A percentile compares a stretch with the other conserved stretches of the same genome.
Conservation (phyloP, 768 basidiomycete species). For the Auriscalpium microsporum region DNA sequence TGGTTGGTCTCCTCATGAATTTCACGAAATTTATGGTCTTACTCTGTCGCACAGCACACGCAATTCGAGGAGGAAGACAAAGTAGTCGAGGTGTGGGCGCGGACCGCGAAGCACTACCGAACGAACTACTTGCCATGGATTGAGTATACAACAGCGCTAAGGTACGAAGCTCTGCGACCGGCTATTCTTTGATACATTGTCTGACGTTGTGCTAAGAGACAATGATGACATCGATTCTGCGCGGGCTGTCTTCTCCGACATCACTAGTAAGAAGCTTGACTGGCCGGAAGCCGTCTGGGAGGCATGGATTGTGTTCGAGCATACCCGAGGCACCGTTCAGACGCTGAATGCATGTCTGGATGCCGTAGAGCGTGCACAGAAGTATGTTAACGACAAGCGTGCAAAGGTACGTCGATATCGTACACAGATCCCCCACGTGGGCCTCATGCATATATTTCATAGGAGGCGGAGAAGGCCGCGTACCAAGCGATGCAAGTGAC, state of each 20-base stretch:
- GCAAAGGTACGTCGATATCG: conserved; percentile 41
- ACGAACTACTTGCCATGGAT: conserved; percentile 27
- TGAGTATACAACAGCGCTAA: conserved; percentile 19
- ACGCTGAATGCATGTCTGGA: conserved; percentile 56
- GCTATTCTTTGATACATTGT: conserved; percentile 32
- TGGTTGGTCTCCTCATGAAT: conserved; percentile 35
- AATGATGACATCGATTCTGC: conserved; percentile 48
- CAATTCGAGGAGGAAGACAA: conserved; percentile 7
- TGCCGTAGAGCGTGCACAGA: conserved; percentile 56
- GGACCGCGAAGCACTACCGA: conserved; percentile 21
- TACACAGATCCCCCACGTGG: background rate
- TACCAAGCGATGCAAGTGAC: conserved; percentile 42
- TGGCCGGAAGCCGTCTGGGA: conserved; percentile 96
- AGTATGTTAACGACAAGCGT: conserved; percentile 52
- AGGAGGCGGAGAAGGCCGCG: conserved; percentile 58
- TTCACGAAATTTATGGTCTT: background rate
- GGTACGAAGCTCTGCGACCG: background rate
- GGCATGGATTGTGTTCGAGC: conserved; percentile 83
- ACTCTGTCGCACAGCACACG: background rate
- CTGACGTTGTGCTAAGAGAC: conserved; percentile 31
- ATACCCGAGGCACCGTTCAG: conserved; percentile 65
- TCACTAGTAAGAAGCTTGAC: conserved; percentile 69
- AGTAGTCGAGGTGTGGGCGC: conserved; percentile 20
- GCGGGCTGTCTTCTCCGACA: conserved; percentile 56
- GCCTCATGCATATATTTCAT: background rate